These are phyloP conservation scores for Neospora caninum DNA, from an alignment of 169 alveolate species.

Conservation along the genomic window DNA sequence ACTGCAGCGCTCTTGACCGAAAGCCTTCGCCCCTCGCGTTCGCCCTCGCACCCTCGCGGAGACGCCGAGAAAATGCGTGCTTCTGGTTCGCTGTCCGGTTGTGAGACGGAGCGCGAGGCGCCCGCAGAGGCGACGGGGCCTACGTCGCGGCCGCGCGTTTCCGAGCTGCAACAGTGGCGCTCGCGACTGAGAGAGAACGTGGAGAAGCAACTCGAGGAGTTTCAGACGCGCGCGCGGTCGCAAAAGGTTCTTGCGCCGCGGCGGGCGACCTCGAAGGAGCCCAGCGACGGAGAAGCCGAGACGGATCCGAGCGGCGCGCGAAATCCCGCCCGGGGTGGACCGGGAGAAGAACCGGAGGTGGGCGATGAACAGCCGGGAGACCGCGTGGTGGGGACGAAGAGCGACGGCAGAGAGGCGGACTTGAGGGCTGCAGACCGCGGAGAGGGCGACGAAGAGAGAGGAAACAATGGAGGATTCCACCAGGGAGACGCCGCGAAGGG, in stretches of 20 bases:
- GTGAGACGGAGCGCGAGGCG: not conserved
- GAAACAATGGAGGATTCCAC: too few relatives aligned
- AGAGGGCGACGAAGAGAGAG: too few relatives aligned
- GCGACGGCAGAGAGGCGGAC: too few relatives aligned
- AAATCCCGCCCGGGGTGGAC: too few relatives aligned
- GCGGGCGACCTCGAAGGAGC: too few relatives aligned
- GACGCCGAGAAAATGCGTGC: too few relatives aligned
- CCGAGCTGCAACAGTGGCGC: not conserved
- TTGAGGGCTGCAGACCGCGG: too few relatives aligned
- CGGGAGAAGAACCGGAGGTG: not conserved
- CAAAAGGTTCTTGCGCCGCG: not conserved
- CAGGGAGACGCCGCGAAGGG: not conserved
- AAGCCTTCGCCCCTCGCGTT: not conserved
- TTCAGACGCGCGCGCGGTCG: not conserved
- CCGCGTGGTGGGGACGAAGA: not conserved
- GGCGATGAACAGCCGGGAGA: not conserved
- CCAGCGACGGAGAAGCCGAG: too few relatives aligned
- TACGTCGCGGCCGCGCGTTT: not conserved
- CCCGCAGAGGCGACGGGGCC: not conserved
- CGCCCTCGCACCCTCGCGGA: too few relatives aligned
- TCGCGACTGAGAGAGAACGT: not conserved
- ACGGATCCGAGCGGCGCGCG: too few relatives aligned
- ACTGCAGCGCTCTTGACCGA: not conserved
- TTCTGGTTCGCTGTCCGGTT: too few relatives aligned
- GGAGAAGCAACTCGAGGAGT: not conserved